Evolutionary conservation across 352 stramenopile species (phyloP).

Genomic region (Phytopythium ostracodes): DNA sequence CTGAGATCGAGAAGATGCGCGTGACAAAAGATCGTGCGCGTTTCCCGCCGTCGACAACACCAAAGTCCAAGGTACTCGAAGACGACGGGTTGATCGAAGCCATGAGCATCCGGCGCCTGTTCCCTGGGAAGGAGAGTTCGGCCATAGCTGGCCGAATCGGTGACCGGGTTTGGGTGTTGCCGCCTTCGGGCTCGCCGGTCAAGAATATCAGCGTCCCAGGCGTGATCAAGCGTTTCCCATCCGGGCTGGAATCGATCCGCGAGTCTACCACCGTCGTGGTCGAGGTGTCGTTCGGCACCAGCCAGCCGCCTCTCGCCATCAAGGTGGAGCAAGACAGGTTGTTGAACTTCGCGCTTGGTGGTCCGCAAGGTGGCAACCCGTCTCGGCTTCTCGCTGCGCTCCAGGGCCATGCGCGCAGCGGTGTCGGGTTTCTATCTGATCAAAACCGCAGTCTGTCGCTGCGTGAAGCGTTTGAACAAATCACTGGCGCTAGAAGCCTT

Average conservation of each 20-base stretch:
- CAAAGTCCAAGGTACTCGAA: slow-evolving; percentile 5
- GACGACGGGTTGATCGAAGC: slow-evolving; percentile 44
- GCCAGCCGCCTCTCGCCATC: slow-evolving; percentile 24
- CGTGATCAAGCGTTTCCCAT: slow-evolving; percentile 59
- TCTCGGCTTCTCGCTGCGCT: slow-evolving; percentile 62
- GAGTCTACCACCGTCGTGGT: slow-evolving; percentile 43
- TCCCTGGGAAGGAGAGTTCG: slow-evolving; percentile 60
- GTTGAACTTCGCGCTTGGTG: slow-evolving; percentile 42
- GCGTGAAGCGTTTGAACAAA: slow-evolving; percentile 5
- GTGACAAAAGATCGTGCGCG: slow-evolving; percentile 48
- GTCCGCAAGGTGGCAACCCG: slow-evolving; percentile 18
- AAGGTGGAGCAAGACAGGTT: slow-evolving; percentile 61
- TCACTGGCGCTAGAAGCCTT: neutral
- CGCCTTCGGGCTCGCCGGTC: slow-evolving; percentile 18
- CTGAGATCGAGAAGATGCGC: slow-evolving; percentile 45
- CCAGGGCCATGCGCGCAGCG: slow-evolving; percentile 28
- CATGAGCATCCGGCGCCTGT: slow-evolving; percentile 69
- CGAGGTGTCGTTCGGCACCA: slow-evolving; percentile 43
- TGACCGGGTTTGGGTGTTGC: slow-evolving; percentile 61
- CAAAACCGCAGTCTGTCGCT: neutral
- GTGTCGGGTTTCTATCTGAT: neutral
- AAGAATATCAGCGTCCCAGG: slow-evolving; percentile 48
- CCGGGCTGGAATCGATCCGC: slow-evolving; percentile 43
- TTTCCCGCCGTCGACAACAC: slow-evolving; percentile 29
- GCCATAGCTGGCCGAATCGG: slow-evolving; percentile 44